Base-by-base conservation (phyloP, 148 eudicot genomes). In the Simmondsia chinensis region DNA sequence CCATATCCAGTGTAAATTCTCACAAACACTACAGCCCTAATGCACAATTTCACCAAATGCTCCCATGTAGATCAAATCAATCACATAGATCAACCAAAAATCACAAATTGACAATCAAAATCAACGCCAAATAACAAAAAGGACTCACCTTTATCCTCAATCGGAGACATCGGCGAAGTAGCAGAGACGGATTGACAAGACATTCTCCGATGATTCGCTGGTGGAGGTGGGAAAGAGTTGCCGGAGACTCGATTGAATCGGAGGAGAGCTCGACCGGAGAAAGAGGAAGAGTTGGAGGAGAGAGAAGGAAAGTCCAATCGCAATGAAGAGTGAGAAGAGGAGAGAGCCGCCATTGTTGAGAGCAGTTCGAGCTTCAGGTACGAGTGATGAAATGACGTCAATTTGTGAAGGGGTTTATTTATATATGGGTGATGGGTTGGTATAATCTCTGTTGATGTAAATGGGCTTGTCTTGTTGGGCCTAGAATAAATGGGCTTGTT, bases 171-270 rank as follows among this genome's bases (percentile, higher is more conserved):
- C 12, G 94, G 54, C 2, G 80, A 60, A 40, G 66, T 24, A 13
- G 64, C 48, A 7, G 78, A 60, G 9, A 74, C 43, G 9, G 64
- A 59, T 29, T 64, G 86, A 38, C 72, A 65, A 14, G 72, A 49
- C 61, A 85, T 48, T 46, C 54, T 65, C 3, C 69, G 72, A 49
- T 60, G 60, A 21, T 25, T 13, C n/a, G 32, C 15, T 9, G 73
- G 53, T n/a, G 70, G 21, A 18, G 66, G 50, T 6, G 61, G n/a
- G 8, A n/a, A 15, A 18, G 54, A 46, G 22, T 17, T 35, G 44
- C 39, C 35, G 54, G 72, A 25, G 19, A 59, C 21, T 12, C 67
- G 77, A 1, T 69, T 47, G 9, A 51, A 43, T 15, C 32, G 49
- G 9, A 40, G 48, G 37, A 54, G 43, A 31, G 8, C 20, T 25